Evolutionary conservation across 257 asterid species (phyloP), one percentile per base, ranked within the genome.

Genomic region (Ballota nigra): DNA sequence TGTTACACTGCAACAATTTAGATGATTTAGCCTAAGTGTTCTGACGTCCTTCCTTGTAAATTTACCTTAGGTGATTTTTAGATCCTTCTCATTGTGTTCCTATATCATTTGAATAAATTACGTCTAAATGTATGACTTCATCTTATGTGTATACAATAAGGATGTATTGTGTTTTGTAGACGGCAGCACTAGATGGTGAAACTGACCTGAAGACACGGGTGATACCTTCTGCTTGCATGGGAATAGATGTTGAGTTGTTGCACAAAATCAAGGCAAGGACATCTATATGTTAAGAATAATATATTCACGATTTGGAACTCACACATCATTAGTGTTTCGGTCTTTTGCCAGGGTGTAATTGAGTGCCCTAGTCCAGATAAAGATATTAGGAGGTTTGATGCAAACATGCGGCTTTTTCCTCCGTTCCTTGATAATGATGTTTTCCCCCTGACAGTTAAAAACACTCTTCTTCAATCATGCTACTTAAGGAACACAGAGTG

Each of bases 141-240:
- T 75, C 40, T 72, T 31, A 28, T 65, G 18, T 66, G 23, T 65
- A 47, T 53, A 68, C 58, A 67, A 67, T 73, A 34, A 64, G 69
- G 62, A 65, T 36, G 20, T 56, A 8, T 53, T 69, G 43, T 73
- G 34, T 75, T 78, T 61, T 83, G 64, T 68, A 95, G 99, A 95
- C 99, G 71, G 72, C 99, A 74, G 98, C 99, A 52, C 86, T 95
- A 71, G 99, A 95, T 83, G 99, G 99, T 61, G 99, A 95, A 83
- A 95, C 98, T 45, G 98, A 95, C 83, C 89, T 95, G 70, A 95
- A 95, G 90, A 95, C 99, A 57, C 90, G 96, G 81, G 68, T 80
- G 69, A 85, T 88, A 78, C 96, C 99, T 69, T 84, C 98, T 72
- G 90, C 98, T 77, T 95, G 98, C 81, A 87, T 86, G 93, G 99